Base-by-base conservation (phyloP, 352 stramenopile species). In the Globisporangium ultimum region DNA sequence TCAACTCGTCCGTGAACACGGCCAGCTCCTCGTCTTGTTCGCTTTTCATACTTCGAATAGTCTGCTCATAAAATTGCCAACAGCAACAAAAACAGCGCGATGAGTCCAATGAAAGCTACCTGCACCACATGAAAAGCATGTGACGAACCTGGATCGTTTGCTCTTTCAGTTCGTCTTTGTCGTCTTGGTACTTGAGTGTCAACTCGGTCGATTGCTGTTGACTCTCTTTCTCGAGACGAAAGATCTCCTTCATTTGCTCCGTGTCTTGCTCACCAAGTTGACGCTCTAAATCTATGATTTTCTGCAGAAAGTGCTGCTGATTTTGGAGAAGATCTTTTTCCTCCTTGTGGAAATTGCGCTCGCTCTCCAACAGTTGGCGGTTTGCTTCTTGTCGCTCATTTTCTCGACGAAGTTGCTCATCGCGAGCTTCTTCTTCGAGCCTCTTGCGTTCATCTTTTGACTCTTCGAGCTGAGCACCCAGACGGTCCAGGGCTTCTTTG, bases 311-410 rank as follows among this genome's bases (percentile, higher is more conserved):
- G 34, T 86, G 49, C 47, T 90, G 82, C 52, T 89, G 82, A 2
- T 70, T 68, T 57, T 85, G 66, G 9, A 92, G 51, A n/a, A 92
- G 67, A 8, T 64, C 71, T 24, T 83, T 82, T 60, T 89, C 80
- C 71, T 92, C 78, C 28, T 76, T 71, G 57, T 92, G 74, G 49
- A 88, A 88, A 17, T 73, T 80, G 22, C 70, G 76, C 49, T 89
- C 78, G 20, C 63, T 87, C 53, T 90, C 76, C 45, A 90, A 53
- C 50, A 89, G 40, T 58, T 87, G 78, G 0, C 70, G 70, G 12
- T 75, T 74, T 43, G 76, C 74, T 55, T 75, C 70, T 50, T 83
- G 58, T 2, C 69, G 71, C 60, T 84, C 76, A 22, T 63, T 79
- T 18, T 87, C 74, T 22, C 71, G 74, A 17, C 68, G 76, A 41